phyloP scores from a whole-genome alignment of 176 grass and related monocot species.

The Tillandsia fasciculata region DNA sequence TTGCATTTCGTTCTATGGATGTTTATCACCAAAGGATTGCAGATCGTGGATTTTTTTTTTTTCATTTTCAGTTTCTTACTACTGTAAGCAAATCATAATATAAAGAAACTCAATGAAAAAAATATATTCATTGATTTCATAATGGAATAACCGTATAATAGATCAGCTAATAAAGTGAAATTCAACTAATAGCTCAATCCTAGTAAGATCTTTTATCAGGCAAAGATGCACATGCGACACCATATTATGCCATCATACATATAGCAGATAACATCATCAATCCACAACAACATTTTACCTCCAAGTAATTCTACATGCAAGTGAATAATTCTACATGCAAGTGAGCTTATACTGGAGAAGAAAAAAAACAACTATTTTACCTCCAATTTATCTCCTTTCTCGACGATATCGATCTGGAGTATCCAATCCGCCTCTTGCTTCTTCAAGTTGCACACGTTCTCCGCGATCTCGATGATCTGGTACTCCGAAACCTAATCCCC shows the following conservation, averaged over 20 bases:
- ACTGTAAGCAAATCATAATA: background rate
- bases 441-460: constrained; percentile 98
- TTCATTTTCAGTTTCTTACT: background rate
- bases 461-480: constrained; percentile 92
- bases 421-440: constrained; percentile 98
- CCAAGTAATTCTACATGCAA: no score
- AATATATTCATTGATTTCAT: background rate
- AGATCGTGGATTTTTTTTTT: no score
- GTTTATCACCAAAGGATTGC: no score
- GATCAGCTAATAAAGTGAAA: background rate
- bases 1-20: no score
- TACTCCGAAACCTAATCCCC: constrained; percentile 68
- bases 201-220: no score
- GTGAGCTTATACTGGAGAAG: background rate
- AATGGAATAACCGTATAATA: no score
- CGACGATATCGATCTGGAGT: constrained; percentile 79
- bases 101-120: background rate
- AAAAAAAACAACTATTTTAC: constrained; percentile 22
- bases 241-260: no score
- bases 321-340: no score
- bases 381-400: constrained; percentile 80
- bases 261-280: no score
- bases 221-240: background rate
- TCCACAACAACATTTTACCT: no score
- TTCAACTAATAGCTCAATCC: background rate